phyloP scores from a whole-genome alignment of 192 early-diverging fungal genomes.

The Gaertneriomyces semiglobifer region DNA sequence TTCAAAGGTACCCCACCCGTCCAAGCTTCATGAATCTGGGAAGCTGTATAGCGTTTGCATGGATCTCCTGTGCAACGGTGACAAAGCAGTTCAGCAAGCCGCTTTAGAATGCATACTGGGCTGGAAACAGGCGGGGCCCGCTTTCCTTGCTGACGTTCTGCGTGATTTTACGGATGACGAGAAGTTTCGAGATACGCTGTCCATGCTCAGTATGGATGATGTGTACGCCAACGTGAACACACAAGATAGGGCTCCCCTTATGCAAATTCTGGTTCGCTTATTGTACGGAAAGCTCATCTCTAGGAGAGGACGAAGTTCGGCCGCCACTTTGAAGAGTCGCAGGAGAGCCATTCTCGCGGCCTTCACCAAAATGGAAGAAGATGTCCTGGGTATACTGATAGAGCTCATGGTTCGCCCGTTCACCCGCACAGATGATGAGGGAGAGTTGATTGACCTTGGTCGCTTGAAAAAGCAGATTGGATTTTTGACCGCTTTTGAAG shows the following conservation, averaged over 20 bases:
- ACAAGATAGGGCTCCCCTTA: conserved; percentile 64
- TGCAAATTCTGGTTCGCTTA: conserved; percentile 75
- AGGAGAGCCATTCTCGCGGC: conserved; percentile 82
- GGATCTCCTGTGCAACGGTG: conserved; percentile 75
- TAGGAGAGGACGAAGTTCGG: conserved; percentile 67
- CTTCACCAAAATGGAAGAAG: conserved; percentile 59
- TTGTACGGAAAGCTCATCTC: conserved; percentile 88
- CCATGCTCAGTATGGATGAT: conserved; percentile 66
- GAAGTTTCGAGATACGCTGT: conserved; percentile 88
- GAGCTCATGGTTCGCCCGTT: conserved; percentile 84
- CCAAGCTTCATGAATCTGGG: conserved; percentile 46
- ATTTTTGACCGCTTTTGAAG: conserved; percentile 73
- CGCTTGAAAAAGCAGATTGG: conserved; percentile 69
- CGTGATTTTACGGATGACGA: conserved; percentile 74
- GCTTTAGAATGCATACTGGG: conserved; percentile 82
- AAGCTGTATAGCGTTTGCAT: conserved; percentile 64
- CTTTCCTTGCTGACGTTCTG: conserved; percentile 73
- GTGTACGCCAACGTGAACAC: conserved; percentile 55
- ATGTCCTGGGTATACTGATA: conserved; percentile 70
- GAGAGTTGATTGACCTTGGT: conserved; percentile 1
- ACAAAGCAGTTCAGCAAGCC: conserved; percentile 69
- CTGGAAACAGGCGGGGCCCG: conserved; percentile 70
- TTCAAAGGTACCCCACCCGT: conserved; percentile 64
- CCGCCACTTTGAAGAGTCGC: conserved; percentile 64
- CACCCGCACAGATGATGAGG: conserved; percentile 7